Conservation (phyloP, 1,284 basidiomycete genomes). For the Ustilago hordei region DNA sequence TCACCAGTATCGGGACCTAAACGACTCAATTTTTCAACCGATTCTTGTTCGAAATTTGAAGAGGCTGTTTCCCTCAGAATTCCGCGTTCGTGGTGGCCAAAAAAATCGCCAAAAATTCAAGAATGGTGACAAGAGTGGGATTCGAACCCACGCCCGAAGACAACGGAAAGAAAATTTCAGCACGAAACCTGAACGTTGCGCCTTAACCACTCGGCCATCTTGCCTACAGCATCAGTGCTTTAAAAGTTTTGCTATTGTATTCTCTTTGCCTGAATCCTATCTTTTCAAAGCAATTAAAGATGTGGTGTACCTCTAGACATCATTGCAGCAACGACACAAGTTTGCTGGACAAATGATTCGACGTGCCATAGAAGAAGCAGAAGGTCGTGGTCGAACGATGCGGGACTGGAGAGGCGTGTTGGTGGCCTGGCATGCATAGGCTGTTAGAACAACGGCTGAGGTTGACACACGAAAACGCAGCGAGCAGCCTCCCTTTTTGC, state of each 20-base stretch:
- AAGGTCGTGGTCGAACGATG: neutral
- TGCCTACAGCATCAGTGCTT: constrained; percentile 21
- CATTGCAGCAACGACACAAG: neutral
- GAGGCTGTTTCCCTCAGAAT: no score
- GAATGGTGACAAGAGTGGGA: constrained; percentile 67
- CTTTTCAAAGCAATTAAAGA: neutral
- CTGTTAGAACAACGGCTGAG: constrained; percentile 3
- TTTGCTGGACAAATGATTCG: neutral
- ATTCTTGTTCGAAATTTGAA: no score
- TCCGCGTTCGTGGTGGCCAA: neutral
- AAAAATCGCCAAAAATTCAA: constrained; percentile 17
- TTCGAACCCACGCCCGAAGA: constrained; percentile 69
- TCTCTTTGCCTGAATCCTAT: fast-evolving
- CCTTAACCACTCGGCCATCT: constrained; percentile 70
- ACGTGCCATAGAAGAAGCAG: neutral
- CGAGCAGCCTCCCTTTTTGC: no score
- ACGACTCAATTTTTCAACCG: no score
- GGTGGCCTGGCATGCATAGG: constrained; percentile 17
- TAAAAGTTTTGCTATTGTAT: neutral
- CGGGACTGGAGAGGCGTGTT: neutral
- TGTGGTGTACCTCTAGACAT: neutral
- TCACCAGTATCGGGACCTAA: no score
- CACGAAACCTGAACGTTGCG: constrained; percentile 52
- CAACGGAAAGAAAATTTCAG: constrained; percentile 29
- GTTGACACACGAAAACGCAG: neutral